Conservation (phyloP, 352 stramenopile genomes). For the Phytophthora ramorum region DNA sequence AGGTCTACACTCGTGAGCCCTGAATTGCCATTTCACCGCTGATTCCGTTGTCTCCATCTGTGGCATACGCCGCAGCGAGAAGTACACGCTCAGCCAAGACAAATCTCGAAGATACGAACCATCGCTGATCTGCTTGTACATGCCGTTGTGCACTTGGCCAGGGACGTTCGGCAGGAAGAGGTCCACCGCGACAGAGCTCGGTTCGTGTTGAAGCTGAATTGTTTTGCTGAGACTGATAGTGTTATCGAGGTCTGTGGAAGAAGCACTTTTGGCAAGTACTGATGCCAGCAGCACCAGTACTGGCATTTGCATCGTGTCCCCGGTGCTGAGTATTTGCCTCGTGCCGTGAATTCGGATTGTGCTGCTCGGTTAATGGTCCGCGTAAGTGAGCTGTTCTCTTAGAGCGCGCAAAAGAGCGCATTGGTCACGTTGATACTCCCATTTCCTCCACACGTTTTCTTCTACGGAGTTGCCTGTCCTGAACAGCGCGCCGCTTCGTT, state of each 20-base stretch:
- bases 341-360: background rate
- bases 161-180: constrained; percentile 31
- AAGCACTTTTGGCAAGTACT: background rate
- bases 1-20: constrained; percentile 46
- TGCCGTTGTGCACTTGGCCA: constrained; percentile 40
- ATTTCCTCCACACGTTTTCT: constrained; percentile 4
- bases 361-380: constrained; percentile 22
- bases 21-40: constrained; percentile 42
- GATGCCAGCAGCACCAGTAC: background rate
- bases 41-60: background rate
- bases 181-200: constrained; percentile 30
- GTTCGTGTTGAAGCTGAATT: background rate
- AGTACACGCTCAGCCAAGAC: constrained; percentile 35
- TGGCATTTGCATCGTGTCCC: too few relatives aligned
- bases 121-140: constrained; percentile 30
- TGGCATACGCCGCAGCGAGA: constrained; percentile 34
- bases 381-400: background rate
- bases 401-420: background rate
- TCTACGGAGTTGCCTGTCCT: constrained; percentile 13
- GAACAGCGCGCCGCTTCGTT: constrained; percentile 25
- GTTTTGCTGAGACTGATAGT: background rate
- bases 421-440: background rate
- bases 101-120: constrained; percentile 42
- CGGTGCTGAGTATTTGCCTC: background rate
- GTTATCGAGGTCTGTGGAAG: background rate